A percentile compares a stretch with the other conserved stretches of the same genome.
These are phyloP conservation scores for Solanum habrochaites DNA, from an alignment of 257 asterid genomes.

Conservation along the genomic window DNA sequence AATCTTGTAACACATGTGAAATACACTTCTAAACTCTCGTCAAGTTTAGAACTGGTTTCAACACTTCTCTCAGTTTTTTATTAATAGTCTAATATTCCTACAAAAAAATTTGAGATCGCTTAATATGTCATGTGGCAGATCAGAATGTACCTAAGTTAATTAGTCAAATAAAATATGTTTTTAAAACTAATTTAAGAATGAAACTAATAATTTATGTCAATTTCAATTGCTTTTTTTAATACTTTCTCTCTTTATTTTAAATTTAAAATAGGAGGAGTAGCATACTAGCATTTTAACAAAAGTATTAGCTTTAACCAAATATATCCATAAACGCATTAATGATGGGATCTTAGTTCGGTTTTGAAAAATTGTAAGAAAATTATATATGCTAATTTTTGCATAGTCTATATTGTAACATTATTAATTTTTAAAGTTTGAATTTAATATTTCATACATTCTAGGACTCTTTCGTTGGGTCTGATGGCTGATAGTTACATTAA, in stretches of 20 bases:
- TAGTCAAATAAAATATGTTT: no score
- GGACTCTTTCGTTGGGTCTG: background rate
- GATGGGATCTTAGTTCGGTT: background rate
- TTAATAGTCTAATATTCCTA: no score
- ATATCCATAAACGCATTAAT: background rate
- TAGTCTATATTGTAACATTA: background rate
- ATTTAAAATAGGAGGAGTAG: background rate
- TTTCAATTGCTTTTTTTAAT: no score
- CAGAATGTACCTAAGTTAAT: no score
- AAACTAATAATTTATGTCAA: no score
- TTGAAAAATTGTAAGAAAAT: background rate
- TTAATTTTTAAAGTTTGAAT: background rate
- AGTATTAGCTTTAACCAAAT: background rate
- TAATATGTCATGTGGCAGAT: no score
- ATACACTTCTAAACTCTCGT: no score
- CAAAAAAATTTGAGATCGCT: no score
- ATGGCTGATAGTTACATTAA: background rate
- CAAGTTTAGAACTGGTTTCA: no score
- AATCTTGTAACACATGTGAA: no score
- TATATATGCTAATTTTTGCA: background rate
- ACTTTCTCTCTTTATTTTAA: no score
- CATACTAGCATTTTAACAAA: background rate
- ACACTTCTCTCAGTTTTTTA: rapidly evolving
- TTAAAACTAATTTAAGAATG: no score
- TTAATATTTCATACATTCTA: background rate